A percentile compares a stretch with the other conserved stretches of the same genome.
Conservation (phyloP, 208 protist species). For the Sergeia podlipaevii region DNA sequence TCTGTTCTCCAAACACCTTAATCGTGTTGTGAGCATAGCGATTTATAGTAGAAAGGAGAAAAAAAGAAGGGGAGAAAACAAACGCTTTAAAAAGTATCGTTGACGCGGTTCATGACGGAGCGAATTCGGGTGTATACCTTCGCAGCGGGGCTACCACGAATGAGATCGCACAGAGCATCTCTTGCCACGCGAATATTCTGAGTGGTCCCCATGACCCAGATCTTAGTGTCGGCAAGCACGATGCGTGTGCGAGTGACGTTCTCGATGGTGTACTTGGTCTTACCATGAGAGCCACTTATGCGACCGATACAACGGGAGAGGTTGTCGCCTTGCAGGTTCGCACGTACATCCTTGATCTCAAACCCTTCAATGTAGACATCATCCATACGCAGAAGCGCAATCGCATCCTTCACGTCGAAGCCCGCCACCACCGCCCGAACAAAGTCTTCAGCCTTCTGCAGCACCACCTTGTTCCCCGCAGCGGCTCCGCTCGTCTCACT, state of each 20-base stretch:
- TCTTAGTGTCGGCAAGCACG: slow-evolving; percentile 98
- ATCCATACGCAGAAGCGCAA: slow-evolving; percentile 99
- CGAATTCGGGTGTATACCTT: slow-evolving; percentile 98
- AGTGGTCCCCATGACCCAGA: slow-evolving; percentile 99
- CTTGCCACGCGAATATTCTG: slow-evolving; percentile 97
- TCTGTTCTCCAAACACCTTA: no score
- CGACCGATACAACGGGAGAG: slow-evolving; percentile 98
- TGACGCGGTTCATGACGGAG: slow-evolving; percentile 93
- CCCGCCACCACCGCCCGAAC: slow-evolving; percentile 97
- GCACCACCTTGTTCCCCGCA: slow-evolving; percentile 46
- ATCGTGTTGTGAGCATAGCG: no score
- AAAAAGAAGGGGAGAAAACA: slow-evolving; percentile 10
- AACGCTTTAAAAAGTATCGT: slow-evolving; percentile 89
- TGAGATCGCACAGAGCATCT: slow-evolving; percentile 97
- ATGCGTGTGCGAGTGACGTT: slow-evolving; percentile 99
- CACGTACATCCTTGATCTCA: slow-evolving; percentile 97
- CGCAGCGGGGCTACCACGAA: slow-evolving; percentile 94
- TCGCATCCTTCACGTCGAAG: slow-evolving; percentile 95
- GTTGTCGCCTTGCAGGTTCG: slow-evolving; percentile 90
- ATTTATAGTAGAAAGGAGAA: no score
- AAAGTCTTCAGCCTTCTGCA: slow-evolving; percentile 98
- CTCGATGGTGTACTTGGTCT: slow-evolving; percentile 99
- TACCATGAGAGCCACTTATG: slow-evolving; percentile 98
- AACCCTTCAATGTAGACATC: slow-evolving; percentile 99
- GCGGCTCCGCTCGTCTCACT: slow-evolving; percentile 16